A percentile compares a stretch with the other conserved stretches of the same genome.
These are phyloP conservation scores for Parastagonospora avenae DNA, from an alignment of 2,329 filamentous ascomycete genomes.

Conservation along the genomic window DNA sequence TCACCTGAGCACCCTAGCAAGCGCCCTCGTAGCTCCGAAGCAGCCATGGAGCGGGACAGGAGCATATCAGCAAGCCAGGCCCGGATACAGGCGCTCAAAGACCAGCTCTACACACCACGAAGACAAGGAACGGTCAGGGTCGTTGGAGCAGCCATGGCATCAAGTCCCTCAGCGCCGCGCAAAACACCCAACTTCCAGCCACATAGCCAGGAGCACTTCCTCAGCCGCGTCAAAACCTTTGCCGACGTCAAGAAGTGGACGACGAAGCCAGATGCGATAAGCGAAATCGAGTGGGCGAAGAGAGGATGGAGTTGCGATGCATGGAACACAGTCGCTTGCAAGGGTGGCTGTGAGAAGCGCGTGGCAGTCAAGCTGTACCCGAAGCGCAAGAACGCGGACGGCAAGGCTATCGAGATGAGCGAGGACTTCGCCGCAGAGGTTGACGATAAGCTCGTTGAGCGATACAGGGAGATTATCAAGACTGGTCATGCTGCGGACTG, in stretches of 20 bases:
- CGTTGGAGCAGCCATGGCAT: conserved; percentile 35
- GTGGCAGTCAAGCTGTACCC: conserved; percentile 74
- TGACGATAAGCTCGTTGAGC: conserved; percentile 72
- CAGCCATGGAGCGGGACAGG: conserved; percentile 32
- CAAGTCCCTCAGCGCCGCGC: conserved; percentile 30
- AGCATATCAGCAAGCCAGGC: conserved; percentile 36
- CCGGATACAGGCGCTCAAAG: conserved; percentile 37
- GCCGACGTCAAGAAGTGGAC: conserved; percentile 91
- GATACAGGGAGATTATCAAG: conserved; percentile 75
- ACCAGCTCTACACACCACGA: conserved; percentile 37
- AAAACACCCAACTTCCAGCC: conserved; percentile 76
- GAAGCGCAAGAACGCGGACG: conserved; percentile 56
- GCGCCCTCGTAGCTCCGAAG: conserved; percentile 41
- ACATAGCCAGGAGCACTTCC: conserved; percentile 80
- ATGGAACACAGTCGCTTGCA: conserved; percentile 78
- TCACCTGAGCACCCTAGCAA: conserved; percentile 41
- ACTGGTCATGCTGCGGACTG: conserved; percentile 80
- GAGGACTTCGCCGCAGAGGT: conserved; percentile 53
- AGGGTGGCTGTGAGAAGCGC: conserved; percentile 79
- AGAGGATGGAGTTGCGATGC: conserved; percentile 82
- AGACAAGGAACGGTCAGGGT: conserved; percentile 37
- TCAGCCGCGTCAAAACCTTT: conserved; percentile 82
- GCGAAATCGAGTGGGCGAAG: conserved; percentile 94
- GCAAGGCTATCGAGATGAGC: conserved; percentile 57
- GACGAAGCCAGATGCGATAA: conserved; percentile 84